A percentile compares a stretch with the other conserved stretches of the same genome.
Conservation (phyloP, 371 early-diverging fungal species). For the Syncephalastrum sp. region DNA sequence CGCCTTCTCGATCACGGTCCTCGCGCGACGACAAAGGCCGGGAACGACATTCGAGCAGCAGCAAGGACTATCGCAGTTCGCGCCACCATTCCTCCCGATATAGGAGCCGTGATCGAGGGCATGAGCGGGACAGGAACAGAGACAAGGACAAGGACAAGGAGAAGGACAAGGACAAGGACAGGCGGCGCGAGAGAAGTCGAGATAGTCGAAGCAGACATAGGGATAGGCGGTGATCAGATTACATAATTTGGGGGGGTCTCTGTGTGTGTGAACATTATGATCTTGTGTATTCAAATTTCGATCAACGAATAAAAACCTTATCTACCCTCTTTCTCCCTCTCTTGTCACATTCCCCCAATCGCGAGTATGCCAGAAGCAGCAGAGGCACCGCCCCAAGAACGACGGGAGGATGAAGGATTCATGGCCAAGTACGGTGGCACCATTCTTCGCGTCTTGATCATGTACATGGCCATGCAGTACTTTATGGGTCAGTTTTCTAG, state of each 20-base stretch:
- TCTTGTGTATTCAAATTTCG: background rate
- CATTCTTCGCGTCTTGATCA: constrained; percentile 36
- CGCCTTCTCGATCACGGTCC: constrained; percentile 17
- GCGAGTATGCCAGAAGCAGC: constrained; percentile 10
- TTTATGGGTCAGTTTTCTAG: constrained; percentile 19
- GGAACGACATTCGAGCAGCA: constrained; percentile 1
- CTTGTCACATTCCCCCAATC: background rate
- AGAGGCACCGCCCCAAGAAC: background rate
- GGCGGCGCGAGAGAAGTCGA: constrained; percentile 19
- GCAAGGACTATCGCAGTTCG: constrained; percentile 23
- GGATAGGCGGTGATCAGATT: constrained; percentile 8
- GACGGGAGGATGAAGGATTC: constrained; percentile 27
- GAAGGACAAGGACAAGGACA: constrained; percentile 25
- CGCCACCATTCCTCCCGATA: constrained; percentile 34
- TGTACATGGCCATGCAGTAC: constrained; percentile 37
- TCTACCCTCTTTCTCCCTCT: constrained; percentile 2
- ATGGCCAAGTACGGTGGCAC: constrained; percentile 35
- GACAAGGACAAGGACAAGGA: constrained; percentile 18
- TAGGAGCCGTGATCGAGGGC: constrained; percentile 34
- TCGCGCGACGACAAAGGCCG: constrained; percentile 6
- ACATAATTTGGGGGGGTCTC: background rate
- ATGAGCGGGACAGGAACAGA: constrained; percentile 20
- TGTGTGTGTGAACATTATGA: background rate
- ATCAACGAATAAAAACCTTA: constrained; percentile 8
- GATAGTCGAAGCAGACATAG: constrained; percentile 21